These are phyloP conservation scores for Trichoderma hamatum DNA, from an alignment of 2,329 filamentous ascomycete species.

Conservation along the genomic window DNA sequence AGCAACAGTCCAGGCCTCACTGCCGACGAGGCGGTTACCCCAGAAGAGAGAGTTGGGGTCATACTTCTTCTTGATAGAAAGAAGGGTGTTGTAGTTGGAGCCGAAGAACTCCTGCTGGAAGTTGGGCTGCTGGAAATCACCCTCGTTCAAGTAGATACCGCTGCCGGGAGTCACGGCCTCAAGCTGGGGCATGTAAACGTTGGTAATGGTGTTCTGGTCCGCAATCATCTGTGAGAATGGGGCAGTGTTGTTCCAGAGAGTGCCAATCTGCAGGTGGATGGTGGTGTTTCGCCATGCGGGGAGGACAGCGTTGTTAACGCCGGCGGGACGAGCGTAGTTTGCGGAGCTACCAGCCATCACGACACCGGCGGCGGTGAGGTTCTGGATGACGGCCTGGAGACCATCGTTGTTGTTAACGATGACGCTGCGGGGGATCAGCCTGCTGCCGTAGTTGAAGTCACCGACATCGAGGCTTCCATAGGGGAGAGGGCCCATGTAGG, in stretches of 20 bases:
- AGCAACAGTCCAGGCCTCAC: conserved; percentile 50
- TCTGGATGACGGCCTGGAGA: conserved; percentile 33
- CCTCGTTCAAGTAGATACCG: conserved; percentile 56
- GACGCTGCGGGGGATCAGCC: conserved; percentile 46
- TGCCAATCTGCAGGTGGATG: conserved; percentile 36
- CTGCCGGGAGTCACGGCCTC: conserved; percentile 41
- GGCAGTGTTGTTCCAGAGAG: conserved; percentile 35
- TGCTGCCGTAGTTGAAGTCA: conserved; percentile 42
- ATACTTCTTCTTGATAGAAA: conserved; percentile 52
- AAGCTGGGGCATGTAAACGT: conserved; percentile 33
- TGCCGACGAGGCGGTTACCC: conserved; percentile 53
- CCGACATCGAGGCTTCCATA: conserved; percentile 39
- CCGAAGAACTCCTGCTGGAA: conserved; percentile 54
- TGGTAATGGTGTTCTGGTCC: conserved; percentile 38
- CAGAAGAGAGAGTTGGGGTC: conserved; percentile 53
- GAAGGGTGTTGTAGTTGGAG: conserved; percentile 46
- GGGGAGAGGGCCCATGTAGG: conserved; percentile 43
- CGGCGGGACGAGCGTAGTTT: conserved; percentile 10
- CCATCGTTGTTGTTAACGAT: conserved; percentile 32
- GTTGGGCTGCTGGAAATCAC: conserved; percentile 50
- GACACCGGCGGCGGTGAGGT: conserved; percentile 38
- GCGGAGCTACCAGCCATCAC: conserved; percentile 29
- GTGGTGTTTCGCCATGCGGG: conserved; percentile 46
- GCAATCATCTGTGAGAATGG: conserved; percentile 36
- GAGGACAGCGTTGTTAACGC: conserved; percentile 42